Conservation (phyloP, 495 filamentous ascomycete species). For the Neurospora sp. region DNA sequence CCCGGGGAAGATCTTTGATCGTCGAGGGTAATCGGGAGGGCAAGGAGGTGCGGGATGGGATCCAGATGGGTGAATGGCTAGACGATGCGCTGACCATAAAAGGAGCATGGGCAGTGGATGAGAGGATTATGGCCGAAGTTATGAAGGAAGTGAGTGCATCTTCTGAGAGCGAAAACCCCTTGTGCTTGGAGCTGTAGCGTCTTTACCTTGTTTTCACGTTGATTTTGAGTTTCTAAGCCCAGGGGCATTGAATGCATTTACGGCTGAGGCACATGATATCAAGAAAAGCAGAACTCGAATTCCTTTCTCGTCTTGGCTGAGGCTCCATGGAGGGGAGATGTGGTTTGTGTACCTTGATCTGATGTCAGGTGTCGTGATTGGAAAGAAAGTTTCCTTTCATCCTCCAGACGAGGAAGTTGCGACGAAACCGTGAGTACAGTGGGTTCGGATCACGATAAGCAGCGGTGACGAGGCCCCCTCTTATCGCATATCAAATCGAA, state of each 20-base stretch:
- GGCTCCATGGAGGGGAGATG: no score
- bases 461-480: not conserved
- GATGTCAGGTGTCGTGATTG: no score
- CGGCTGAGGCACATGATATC: not conserved
- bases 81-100: not conserved
- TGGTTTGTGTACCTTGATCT: no score
- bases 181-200: not conserved
- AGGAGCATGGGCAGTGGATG: not conserved
- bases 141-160: not conserved
- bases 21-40: conserved; percentile 11
- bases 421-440: not conserved
- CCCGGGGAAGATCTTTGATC: conserved; percentile 81
- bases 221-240: not conserved
- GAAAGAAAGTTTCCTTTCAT: no score
- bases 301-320: not conserved
- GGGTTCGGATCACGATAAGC: not conserved
- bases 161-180: not conserved
- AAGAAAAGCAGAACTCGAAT: not conserved
- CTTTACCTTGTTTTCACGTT: not conserved
- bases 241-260: not conserved
- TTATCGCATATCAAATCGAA: not conserved
- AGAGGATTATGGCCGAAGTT: not conserved
- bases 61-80: not conserved
- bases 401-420: not conserved
- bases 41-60: not conserved